Base-by-base conservation (phyloP, 176 grass and related monocot species). In the Calamus simplicifolius region DNA sequence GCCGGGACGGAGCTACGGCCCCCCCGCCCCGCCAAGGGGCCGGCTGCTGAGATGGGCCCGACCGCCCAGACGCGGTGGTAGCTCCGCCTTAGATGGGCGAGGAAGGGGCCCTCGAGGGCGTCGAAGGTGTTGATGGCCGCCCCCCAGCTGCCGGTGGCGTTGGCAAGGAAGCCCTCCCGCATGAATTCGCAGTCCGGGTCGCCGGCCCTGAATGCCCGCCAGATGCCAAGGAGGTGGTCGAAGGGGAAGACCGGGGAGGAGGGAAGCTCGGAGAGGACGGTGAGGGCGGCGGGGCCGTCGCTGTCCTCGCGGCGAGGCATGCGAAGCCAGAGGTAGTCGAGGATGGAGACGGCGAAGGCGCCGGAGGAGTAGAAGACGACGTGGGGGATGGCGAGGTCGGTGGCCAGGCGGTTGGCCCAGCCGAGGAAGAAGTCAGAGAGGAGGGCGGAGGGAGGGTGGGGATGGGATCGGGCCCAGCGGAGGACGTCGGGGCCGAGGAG, bases 371-470 rank as follows among this genome's bases (percentile, higher is more conserved):
- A 64, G 69, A 82, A 87, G 21, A 17, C 69, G 27, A 87, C 13
- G 16, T 61, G 30, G 2, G 78, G 79, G 13, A 86, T 27, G 6
- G 52, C 62, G 1, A 86, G 62, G 31, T 78, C 64, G 27, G 58
- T 69, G 52, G 78, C 74, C 53, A 86, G 63, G 29, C 48, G 25
- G 31, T 68, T 69, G 4, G 64, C 58, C 69, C 73, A 81, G 2
- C 78, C 83, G 50, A 86, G 73, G 48, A 86, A 86, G 19, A 70
- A 29, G 16, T 86, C 78, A 5, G 78, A 86, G 27, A 86, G 10
- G 19, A 81, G 2, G 55, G 57, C 35, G 0, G 78, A 64, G 29
- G 70, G 57, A 3, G 63, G 73, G 3, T 73, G 27, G 2, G 5
- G 51, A 4, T 30, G 17, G 8, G 82, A 66, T 25, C 59, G 64